Evolutionary conservation across 352 stramenopile species (phyloP).

Genomic region (Pelagophyceae sp.): DNA sequence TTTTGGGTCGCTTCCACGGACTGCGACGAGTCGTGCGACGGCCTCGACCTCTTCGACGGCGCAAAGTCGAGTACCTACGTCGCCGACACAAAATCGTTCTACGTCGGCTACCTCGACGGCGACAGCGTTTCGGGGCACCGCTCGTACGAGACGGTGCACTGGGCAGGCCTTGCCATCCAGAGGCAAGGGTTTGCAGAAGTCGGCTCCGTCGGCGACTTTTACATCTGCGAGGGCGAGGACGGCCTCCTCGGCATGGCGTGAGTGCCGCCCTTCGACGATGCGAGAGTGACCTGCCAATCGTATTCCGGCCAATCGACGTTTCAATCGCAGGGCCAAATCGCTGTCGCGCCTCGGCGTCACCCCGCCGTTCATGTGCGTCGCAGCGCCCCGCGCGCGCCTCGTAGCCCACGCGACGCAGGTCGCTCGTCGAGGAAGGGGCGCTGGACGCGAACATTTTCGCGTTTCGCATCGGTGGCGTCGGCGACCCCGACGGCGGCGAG

Average conservation of each 20-base stretch:
- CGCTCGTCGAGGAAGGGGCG: neutral
- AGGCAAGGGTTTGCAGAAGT: neutral
- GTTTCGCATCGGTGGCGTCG: neutral
- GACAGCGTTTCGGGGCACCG: neutral
- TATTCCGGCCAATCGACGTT: neutral
- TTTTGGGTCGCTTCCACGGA: slow-evolving; percentile 34
- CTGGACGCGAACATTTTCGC: neutral
- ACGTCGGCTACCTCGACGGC: slow-evolving; percentile 1
- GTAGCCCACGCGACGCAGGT: too few species aligned
- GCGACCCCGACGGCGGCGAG: neutral
- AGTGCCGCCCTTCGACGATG: neutral
- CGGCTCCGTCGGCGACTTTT: neutral
- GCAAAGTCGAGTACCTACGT: neutral
- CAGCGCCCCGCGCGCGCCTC: too few species aligned
- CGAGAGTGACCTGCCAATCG: neutral
- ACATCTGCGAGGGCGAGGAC: slow-evolving; percentile 15
- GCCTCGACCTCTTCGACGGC: slow-evolving; percentile 5
- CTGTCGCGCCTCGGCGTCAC: neutral
- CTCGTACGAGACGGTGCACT: neutral
- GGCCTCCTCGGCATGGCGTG: slow-evolving; percentile 3
- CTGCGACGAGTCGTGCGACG: slow-evolving; percentile 24
- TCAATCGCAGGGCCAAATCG: neutral
- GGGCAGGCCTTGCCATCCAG: neutral
- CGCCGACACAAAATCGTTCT: neutral
- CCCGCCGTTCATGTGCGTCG: neutral